Base-by-base conservation (phyloP, 176 grass and related monocot genomes). In the Rhynchospora tenuis region DNA sequence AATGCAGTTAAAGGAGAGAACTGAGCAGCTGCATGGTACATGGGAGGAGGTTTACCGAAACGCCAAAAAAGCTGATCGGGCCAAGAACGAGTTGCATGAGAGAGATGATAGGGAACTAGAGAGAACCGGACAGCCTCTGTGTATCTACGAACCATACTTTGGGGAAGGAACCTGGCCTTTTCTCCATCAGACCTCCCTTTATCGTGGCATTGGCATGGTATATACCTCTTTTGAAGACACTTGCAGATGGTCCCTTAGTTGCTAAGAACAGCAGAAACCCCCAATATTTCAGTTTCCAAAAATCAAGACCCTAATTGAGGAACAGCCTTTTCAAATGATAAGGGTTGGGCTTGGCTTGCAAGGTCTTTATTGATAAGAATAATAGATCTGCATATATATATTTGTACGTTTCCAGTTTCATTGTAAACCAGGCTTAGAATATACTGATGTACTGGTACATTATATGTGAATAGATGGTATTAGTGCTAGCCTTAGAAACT, bases 11-110 rank as follows among this genome's bases (percentile, higher is more conserved):
- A 99, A 92, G 80, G 91, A 96, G 81, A 96, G 93, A 78, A 93
- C 66, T 90, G 97, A 93, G 17, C 88, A 89, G 27, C 86, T 81
- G 60, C 91, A 96, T 92, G 93, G 91, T 88, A 93, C 88, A 77
- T 99, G 97, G 97, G 97, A 99, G 85, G 97, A 96, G 83, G 93
- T 99, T 44, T 96, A 99, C 86, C 89, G 91, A 85, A 93, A 96
- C 85, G 89, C 90, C 56, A 99, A 96, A 89, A 96, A 74, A 75
- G 93, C 91, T 76, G 97, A 99, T 27, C 86, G 93, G 66, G 71
- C 81, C 64, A 99, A 84, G 73, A 96, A 92, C 86, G 93, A 99
- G 84, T 92, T 99, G 78, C 93, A 92, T 86, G 97, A 93, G 88
- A 89, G 93, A 86, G 93, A 99, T 73, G 89, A 99, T 50, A 90